A percentile compares a stretch with the other conserved stretches of the same genome.
Conservation (phyloP, 495 filamentous ascomycete species). For the Daldinia vernicosa region DNA sequence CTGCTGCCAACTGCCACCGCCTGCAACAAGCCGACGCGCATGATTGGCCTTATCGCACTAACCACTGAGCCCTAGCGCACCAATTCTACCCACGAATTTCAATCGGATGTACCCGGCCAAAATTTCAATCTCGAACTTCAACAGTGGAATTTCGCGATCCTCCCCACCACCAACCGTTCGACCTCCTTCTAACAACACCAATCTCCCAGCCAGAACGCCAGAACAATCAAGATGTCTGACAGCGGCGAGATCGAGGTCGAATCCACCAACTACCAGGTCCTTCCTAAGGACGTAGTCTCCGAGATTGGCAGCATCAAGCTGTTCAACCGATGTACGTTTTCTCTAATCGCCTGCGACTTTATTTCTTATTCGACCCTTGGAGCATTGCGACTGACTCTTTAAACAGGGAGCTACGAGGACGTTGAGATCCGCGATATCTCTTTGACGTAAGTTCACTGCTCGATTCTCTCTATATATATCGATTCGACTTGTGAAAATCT, state of each 20-base stretch:
- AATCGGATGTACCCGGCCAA: constrained; percentile 46
- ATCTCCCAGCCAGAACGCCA: constrained; percentile 32
- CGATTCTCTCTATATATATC: constrained; percentile 10
- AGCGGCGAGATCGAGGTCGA: constrained; percentile 93
- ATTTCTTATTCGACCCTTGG: constrained; percentile 5
- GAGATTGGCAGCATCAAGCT: constrained; percentile 96
- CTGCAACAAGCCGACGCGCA: not conserved
- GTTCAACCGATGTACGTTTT: constrained; percentile 71
- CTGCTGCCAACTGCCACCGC: constrained; percentile 12
- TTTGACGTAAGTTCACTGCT: constrained; percentile 81
- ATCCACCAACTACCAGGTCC: constrained; percentile 75
- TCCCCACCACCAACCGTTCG: constrained; percentile 48
- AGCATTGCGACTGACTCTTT: constrained; percentile 43
- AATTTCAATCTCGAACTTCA: constrained; percentile 44
- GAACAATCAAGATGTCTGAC: constrained; percentile 84
- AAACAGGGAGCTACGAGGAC: constrained; percentile 87
- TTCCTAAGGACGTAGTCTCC: constrained; percentile 92
- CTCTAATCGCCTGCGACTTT: not conserved
- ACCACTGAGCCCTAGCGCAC: constrained; percentile 45
- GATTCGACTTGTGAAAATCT: constrained; percentile 19
- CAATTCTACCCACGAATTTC: constrained; percentile 47
- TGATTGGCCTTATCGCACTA: constrained; percentile 36
- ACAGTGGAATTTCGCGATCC: constrained; percentile 47
- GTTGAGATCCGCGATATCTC: constrained; percentile 99
- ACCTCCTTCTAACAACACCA: constrained; percentile 30